Base-by-base conservation (phyloP, 1,284 basidiomycete species). In the Porphyrellus sp. region DNA sequence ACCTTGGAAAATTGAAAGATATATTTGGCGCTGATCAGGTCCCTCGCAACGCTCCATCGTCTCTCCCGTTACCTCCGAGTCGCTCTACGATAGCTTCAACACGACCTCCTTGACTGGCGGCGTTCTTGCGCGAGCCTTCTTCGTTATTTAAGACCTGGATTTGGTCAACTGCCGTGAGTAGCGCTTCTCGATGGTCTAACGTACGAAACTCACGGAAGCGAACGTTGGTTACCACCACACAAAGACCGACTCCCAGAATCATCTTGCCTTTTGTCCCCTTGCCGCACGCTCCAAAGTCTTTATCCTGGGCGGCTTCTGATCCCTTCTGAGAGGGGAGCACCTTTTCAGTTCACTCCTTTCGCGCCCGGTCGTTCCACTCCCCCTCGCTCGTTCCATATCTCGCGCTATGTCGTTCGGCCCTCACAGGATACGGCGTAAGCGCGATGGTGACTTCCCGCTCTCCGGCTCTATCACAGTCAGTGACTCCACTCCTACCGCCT, bases 401-500 rank as follows among this genome's bases (percentile, higher is more conserved):
- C 33, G 39, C 15, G 16, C 21, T 53, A 67, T 67, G 64, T 50
- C 55, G 35, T 27, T 42, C 27, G 48, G 30, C 11, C 53, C 25
- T 8, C 46, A 39, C 43, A 57, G 24, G 30, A 4, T 38, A 7
- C 31, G 52, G 28, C 68, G 50, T 20, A 51, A 43, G 34, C 68
- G 61, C 20, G 46, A 45, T 42, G 53, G 11, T n/a, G 28, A 12
- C 38, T n/a, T 62, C 16, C 55, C 57, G 7, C 6, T 55, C 4
- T 69, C 61, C 6, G 68, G 67, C 21, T 64, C 65, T 40, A 21
- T 67, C 35, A 49, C 61, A 18, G 67, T 50, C 40, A 55, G 57
- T 35, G 4, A 57, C 31, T 59, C 65, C 6, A 55, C 59, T 4
- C 67, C 65, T 12, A 67, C 65, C 5, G 67, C 28, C 5, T 64